Evolutionary conservation across 163 green algal species (phyloP).

Genomic region (Botryococcus braunii): DNA sequence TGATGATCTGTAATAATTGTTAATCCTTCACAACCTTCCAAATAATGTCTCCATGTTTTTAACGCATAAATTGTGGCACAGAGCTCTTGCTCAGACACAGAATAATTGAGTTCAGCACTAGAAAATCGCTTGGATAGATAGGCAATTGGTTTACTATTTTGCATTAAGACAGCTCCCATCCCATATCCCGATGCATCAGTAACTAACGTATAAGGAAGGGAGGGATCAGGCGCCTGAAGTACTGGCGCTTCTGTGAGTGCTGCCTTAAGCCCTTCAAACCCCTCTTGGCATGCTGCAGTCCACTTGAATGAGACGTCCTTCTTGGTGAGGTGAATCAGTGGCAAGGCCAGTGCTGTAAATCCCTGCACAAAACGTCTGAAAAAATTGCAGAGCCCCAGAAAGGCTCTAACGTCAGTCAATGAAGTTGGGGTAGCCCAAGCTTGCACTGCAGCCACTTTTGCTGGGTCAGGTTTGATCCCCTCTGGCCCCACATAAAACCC

Average conservation of each 20-base stretch:
- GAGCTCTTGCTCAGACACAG: constrained; percentile 33
- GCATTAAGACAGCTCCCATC: constrained; percentile 39
- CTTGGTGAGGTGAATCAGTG: too few relatives aligned
- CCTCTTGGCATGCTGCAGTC: too few relatives aligned
- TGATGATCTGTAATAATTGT: constrained; percentile 32
- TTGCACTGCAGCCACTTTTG: too few relatives aligned
- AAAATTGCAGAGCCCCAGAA: too few relatives aligned
- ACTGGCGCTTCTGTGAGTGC: constrained; percentile 41
- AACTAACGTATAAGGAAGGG: constrained; percentile 30
- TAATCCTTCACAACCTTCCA: constrained; percentile 28
- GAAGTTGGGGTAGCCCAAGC: too few relatives aligned
- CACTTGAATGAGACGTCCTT: too few relatives aligned
- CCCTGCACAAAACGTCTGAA: too few relatives aligned
- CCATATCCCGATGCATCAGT: constrained; percentile 36
- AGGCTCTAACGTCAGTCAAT: too few relatives aligned
- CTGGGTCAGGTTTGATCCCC: too few relatives aligned
- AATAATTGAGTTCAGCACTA: constrained; percentile 28
- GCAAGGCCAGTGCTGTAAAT: too few relatives aligned
- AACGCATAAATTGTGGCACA: constrained; percentile 26
- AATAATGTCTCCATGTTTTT: constrained; percentile 33
- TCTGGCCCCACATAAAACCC: too few relatives aligned
- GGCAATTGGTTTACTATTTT: constrained; percentile 32
- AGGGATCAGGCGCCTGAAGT: constrained; percentile 27
- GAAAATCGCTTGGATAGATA: constrained; percentile 16
- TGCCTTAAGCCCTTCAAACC: too few relatives aligned